These are phyloP conservation scores for Hemerocallis citrina DNA, from an alignment of 106 monocot species.

Conservation along the genomic window DNA sequence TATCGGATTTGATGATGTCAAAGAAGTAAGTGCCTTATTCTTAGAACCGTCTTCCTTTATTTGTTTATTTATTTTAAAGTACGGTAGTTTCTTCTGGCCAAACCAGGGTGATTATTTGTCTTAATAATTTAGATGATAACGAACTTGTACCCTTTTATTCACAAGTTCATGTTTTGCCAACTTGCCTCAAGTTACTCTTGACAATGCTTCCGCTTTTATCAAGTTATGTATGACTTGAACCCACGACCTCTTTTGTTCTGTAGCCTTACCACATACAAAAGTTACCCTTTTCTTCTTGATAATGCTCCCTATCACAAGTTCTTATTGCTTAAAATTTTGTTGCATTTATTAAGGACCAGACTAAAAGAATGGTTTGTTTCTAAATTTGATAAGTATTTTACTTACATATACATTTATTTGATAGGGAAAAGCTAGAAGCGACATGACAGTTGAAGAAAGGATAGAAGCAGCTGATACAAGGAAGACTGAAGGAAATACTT, in stretches of 20 bases:
- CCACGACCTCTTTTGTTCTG: too few species aligned
- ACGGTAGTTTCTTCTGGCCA: background rate
- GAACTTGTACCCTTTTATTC: too few species aligned
- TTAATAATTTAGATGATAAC: too few species aligned
- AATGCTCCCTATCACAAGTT: background rate
- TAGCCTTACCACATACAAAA: too few species aligned
- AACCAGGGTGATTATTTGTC: too few species aligned
- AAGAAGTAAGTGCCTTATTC: constrained; percentile 70
- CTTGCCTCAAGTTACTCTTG: too few species aligned
- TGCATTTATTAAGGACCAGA: background rate
- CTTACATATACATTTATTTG: constrained; percentile 6
- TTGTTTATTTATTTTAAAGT: background rate
- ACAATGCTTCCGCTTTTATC: too few species aligned
- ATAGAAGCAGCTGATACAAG: constrained; percentile 91
- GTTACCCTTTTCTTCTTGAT: too few species aligned
- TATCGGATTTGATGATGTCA: constrained; percentile 91
- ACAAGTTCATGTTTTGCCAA: too few species aligned
- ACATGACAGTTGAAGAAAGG: constrained; percentile 99
- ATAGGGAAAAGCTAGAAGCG: constrained; percentile 89
- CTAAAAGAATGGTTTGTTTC: background rate
- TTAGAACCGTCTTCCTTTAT: too few species aligned
- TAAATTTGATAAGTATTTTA: background rate
- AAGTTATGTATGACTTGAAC: too few species aligned
- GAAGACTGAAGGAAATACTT: constrained; percentile 70
- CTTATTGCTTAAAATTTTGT: background rate